phyloP scores from a whole-genome alignment of 1,284 basidiomycete genomes.

The Coniferiporia weirii region DNA sequence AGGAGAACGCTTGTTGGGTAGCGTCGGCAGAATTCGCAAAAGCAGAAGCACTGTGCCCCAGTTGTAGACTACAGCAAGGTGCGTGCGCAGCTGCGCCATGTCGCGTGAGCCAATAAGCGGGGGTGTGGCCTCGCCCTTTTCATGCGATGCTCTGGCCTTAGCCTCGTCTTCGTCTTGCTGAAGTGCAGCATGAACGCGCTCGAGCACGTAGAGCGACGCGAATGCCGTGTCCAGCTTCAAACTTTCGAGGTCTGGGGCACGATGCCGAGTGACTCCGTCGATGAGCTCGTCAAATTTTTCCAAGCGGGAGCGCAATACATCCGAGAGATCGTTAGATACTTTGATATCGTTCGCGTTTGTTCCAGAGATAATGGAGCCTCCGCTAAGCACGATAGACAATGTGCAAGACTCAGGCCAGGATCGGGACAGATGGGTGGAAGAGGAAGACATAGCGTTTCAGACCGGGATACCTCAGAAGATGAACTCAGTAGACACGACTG shows the following conservation, averaged over 20 bases:
- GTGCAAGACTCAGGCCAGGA: neutral
- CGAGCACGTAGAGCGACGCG: conserved; percentile 49
- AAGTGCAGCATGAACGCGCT: conserved; percentile 45
- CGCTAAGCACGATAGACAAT: conserved; percentile 5
- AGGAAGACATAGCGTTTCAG: neutral
- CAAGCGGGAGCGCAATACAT: conserved; percentile 12
- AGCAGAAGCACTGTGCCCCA: conserved; percentile 61
- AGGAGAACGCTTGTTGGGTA: conserved; percentile 31
- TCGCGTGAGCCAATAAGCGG: conserved; percentile 61
- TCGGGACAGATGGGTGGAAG: neutral
- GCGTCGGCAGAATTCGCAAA: conserved; percentile 36
- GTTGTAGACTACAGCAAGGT: conserved; percentile 62
- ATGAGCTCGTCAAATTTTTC: conserved; percentile 8
- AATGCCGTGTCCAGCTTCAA: conserved; percentile 46
- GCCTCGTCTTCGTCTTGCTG: conserved; percentile 23
- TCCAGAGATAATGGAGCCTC: conserved; percentile 10
- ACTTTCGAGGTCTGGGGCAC: neutral
- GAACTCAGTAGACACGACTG: too few species aligned
- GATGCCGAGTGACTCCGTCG: neutral
- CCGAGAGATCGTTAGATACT: conserved; percentile 1
- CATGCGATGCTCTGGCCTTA: conserved; percentile 1
- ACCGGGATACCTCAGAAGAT: too few species aligned
- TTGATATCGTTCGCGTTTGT: neutral
- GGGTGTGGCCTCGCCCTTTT: conserved; percentile 8
- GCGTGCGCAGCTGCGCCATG: conserved; percentile 51